Conservation (phyloP, 2,329 filamentous ascomycete species). For the Sporothrix sp. region DNA sequence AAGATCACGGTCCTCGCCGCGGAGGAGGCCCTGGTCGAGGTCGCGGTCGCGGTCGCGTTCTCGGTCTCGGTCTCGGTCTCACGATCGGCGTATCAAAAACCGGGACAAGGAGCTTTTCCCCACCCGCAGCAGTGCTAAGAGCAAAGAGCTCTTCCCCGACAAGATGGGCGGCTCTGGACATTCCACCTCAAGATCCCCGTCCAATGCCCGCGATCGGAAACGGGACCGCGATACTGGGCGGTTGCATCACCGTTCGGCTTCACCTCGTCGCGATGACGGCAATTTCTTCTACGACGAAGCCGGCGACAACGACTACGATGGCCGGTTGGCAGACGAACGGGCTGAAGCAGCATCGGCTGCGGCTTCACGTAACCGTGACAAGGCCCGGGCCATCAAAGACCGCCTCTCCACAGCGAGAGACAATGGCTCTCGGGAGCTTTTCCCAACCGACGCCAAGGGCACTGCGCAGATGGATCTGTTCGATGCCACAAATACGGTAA, state of each 20-base stretch:
- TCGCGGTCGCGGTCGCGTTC: constrained; percentile 16
- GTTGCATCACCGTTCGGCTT: constrained; percentile 41
- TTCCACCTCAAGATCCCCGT: too few relatives aligned
- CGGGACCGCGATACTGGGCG: constrained; percentile 21
- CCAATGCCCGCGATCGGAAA: constrained; percentile 21
- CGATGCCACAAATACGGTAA: constrained; percentile 21
- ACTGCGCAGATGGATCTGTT: constrained; percentile 28
- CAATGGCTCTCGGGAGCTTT: constrained; percentile 37
- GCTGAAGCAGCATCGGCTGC: constrained; percentile 14
- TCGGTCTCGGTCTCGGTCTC: constrained; percentile 20
- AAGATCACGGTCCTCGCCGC: background rate
- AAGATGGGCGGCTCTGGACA: background rate
- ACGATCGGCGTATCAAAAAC: constrained; percentile 29
- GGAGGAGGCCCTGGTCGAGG: background rate
- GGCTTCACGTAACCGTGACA: constrained; percentile 31
- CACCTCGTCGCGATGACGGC: constrained; percentile 35
- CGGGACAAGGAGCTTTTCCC: constrained; percentile 57
- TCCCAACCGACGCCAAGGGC: constrained; percentile 32
- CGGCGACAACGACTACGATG: constrained; percentile 21
- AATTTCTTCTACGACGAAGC: constrained; percentile 30
- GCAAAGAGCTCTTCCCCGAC: constrained; percentile 15
- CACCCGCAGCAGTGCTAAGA: constrained; percentile 17
- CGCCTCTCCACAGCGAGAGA: constrained; percentile 29
- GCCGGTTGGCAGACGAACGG: constrained; percentile 20
- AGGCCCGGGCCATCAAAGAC: constrained; percentile 37